Percentiles rank a stretch among this genome's conserved stretches.
These are phyloP conservation scores for Xanthoconium stramineum DNA, from an alignment of 768 basidiomycete genomes.

Conservation along the genomic window DNA sequence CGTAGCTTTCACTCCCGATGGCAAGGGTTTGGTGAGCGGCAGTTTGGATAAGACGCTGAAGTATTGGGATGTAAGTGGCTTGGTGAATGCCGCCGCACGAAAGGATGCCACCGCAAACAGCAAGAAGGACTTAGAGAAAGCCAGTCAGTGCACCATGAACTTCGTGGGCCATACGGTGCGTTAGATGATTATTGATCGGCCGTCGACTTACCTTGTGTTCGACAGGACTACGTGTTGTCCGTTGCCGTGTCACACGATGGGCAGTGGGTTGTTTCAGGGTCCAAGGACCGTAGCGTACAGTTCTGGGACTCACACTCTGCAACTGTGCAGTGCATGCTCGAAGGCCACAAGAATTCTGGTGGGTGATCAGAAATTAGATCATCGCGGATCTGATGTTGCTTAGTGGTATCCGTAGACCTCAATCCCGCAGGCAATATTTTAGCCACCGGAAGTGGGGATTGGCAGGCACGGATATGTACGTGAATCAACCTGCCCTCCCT, in stretches of 20 bases:
- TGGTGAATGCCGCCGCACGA: slow-evolving; percentile 33
- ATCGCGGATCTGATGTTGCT: slow-evolving; percentile 4
- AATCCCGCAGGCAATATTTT: slow-evolving; percentile 57
- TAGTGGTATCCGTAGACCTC: slow-evolving; percentile 73
- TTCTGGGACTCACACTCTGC: slow-evolving; percentile 84
- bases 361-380: slow-evolving; percentile 19
- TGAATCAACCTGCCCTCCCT: slow-evolving; percentile 6
- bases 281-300: slow-evolving; percentile 94
- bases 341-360: slow-evolving; percentile 70
- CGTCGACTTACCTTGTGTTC: slow-evolving; percentile 1
- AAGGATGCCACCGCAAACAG: slow-evolving; percentile 39
- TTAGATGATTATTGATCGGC: slow-evolving; percentile 6
- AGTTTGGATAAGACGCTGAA: slow-evolving; percentile 88
- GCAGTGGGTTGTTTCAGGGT: slow-evolving; percentile 92
- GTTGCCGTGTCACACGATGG: slow-evolving; percentile 90
- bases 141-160: slow-evolving; percentile 69
- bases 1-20: slow-evolving; percentile 91
- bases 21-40: slow-evolving; percentile 83
- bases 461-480: slow-evolving; percentile 67
- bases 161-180: slow-evolving; percentile 84
- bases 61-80: slow-evolving; percentile 69
- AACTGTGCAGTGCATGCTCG: slow-evolving; percentile 89
- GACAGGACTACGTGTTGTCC: slow-evolving; percentile 67
- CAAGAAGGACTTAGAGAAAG: slow-evolving; percentile 49
- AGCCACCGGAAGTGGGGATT: slow-evolving; percentile 71